Base-by-base conservation (phyloP, 2,329 filamentous ascomycete genomes). In the Bipolaris bicolor region DNA sequence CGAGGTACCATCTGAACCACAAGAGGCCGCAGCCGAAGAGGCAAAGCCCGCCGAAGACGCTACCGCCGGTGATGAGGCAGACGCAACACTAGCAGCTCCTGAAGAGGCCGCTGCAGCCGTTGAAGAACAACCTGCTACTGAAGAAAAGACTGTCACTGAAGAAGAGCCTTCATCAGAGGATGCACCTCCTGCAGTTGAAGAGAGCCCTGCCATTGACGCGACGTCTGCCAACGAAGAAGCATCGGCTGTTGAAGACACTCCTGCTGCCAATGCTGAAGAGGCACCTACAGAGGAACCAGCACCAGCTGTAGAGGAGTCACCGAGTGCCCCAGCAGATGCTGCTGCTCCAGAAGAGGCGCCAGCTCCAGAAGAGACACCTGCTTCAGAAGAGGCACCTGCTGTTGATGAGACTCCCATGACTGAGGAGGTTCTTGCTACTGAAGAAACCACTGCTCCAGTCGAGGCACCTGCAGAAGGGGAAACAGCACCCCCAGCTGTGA, bases 1-100 rank as follows among this genome's bases (percentile, higher is more conserved):
- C 13, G 45, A 59, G 4, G 15, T 13, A 11, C 9, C 31, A 46
- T 11, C 48, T 39, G 5, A 20, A 11, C 2, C 20, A 40, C 29
- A 36, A 24, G 54, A 51, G 22, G 44, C 33, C 1, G 16, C 22
- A 6, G 15, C 34, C 7, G 52, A 59, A 3, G 44, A 48, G 2
- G 5, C 24, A 6, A 41, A 57, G 39, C 34, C 40, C 22, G 22
- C 36, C 11, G 52, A 44, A 43, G 56, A 51, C n/a, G 10, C 52
- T 37, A 18, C 26, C 18, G 7, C 3, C 26, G 5, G 7, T n/a
- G 46, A 48, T n/a, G 56, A 58, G 16, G 13, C 16, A 36, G 18
- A 41, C 13, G 13, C 39, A 7, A 16, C 31, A 24, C 39, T 15
- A 29, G n/a, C 49, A 15, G 26, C 18, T 6, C 15, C 45, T 9